Evolutionary conservation across 2,329 filamentous ascomycete genomes (phyloP).

Genomic region (Neocucurbitaria cava): DNA sequence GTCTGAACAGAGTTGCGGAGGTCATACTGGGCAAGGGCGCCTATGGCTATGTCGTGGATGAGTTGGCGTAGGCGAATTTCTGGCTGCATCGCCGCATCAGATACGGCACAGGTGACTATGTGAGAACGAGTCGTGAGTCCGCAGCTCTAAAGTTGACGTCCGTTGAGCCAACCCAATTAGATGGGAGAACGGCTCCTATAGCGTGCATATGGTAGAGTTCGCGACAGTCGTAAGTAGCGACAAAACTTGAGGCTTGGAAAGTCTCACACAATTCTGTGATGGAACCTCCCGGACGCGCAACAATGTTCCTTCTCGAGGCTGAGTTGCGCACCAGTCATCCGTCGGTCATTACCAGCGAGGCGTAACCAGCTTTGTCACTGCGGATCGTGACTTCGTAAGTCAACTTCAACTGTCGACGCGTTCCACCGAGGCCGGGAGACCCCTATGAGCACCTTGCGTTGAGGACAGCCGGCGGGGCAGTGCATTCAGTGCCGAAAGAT

Average conservation of each 20-base stretch:
- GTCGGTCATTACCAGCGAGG: slow-evolving; percentile 17
- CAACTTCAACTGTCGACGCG: slow-evolving; percentile 18
- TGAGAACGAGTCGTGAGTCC: background rate
- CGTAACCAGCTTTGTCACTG: slow-evolving; percentile 19
- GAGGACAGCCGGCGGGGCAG: slow-evolving; percentile 32
- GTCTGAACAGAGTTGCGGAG: background rate
- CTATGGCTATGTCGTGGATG: slow-evolving; percentile 13
- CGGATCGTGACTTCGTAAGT: slow-evolving; percentile 17
- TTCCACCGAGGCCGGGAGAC: slow-evolving; percentile 30
- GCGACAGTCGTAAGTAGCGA: slow-evolving; percentile 17
- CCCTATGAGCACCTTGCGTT: slow-evolving; percentile 24
- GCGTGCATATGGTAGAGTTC: slow-evolving; percentile 8
- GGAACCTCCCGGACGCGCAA: slow-evolving; percentile 14
- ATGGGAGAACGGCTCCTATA: slow-evolving; percentile 6
- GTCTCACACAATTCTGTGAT: background rate
- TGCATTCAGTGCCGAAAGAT: slow-evolving; percentile 31
- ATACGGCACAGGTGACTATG: background rate
- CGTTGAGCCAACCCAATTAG: slow-evolving; percentile 19
- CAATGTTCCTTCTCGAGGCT: slow-evolving; percentile 28
- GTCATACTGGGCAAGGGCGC: background rate
- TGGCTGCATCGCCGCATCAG: background rate
- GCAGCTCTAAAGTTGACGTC: background rate
- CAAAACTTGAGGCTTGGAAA: slow-evolving; percentile 7
- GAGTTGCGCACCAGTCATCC: slow-evolving; percentile 22
- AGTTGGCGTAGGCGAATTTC: background rate